phyloP scores from a whole-genome alignment of 352 stramenopile genomes.

The Aphanomyces stellatus region DNA sequence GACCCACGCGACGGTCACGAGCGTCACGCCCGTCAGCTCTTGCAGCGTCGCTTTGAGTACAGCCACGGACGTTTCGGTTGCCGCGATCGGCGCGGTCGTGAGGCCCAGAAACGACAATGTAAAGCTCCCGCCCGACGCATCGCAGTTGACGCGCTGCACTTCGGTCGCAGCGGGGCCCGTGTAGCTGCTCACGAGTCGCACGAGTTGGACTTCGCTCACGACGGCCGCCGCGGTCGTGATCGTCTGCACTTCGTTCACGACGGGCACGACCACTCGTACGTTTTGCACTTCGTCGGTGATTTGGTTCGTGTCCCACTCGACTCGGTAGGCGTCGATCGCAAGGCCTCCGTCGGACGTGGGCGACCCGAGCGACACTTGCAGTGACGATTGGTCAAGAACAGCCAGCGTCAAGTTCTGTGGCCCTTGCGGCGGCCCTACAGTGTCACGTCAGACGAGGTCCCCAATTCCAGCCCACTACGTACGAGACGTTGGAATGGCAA shows the following conservation, averaged over 20 bases:
- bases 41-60: conserved; percentile 84
- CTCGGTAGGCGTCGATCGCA: conserved; percentile 79
- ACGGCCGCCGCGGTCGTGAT: conserved; percentile 64
- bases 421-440: conserved; percentile 38
- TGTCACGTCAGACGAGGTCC: neutral
- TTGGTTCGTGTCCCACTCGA: conserved; percentile 81
- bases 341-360: conserved; percentile 81
- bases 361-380: conserved; percentile 67
- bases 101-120: conserved; percentile 73
- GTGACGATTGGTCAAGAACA: conserved; percentile 81
- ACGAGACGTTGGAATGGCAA: conserved; percentile 76
- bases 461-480: conserved; percentile 15
- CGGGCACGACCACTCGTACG: conserved; percentile 43
- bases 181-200: conserved; percentile 80
- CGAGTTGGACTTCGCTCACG: conserved; percentile 82
- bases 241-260: conserved; percentile 61
- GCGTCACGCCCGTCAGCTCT: conserved; percentile 82
- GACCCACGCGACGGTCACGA: conserved; percentile 79
- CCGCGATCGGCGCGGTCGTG: conserved; percentile 81
- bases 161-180: conserved; percentile 45
- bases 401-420: conserved; percentile 67
- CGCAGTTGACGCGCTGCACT: conserved; percentile 87
- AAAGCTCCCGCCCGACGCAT: conserved; percentile 87
- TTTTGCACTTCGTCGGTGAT: conserved; percentile 81
- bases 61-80: conserved; percentile 53